Conservation (phyloP, 345 rosid genomes). For the Bretschneidera sinensis region DNA sequence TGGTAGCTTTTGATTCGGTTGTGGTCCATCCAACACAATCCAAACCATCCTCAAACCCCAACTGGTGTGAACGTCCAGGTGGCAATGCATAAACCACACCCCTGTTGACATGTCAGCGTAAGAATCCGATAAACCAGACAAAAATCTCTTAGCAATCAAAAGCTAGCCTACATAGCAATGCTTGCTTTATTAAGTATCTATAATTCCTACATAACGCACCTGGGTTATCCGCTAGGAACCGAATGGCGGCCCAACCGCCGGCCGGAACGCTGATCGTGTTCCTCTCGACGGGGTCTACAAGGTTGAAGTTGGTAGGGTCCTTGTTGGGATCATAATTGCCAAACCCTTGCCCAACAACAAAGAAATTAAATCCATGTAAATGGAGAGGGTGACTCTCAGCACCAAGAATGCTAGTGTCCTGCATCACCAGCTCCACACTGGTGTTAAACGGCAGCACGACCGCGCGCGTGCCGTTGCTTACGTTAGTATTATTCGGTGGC, state of each 20-base stretch:
- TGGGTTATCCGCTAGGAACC: slow-evolving; percentile 33
- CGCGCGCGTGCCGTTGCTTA: slow-evolving; percentile 22
- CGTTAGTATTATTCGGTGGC: slow-evolving; percentile 32
- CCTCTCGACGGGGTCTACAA: slow-evolving; percentile 34
- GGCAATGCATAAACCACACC: slow-evolving; percentile 39
- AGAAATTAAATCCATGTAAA: slow-evolving; percentile 36
- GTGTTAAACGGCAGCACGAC: slow-evolving; percentile 30
- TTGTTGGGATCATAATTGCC: slow-evolving; percentile 31
- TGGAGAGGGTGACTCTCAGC: slow-evolving; percentile 41
- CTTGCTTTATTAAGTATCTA: no score
- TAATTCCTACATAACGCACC: background rate
- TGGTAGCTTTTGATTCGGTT: slow-evolving; percentile 29
- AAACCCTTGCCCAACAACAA: slow-evolving; percentile 30
- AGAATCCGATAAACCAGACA: no score
- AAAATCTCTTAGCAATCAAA: background rate
- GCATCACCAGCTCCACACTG: slow-evolving; percentile 37
- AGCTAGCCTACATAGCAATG: no score
- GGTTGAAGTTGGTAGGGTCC: slow-evolving; percentile 31
- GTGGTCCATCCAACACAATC: slow-evolving; percentile 33
- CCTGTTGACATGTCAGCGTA: slow-evolving; percentile 17
- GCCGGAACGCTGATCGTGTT: slow-evolving; percentile 30
- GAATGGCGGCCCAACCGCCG: slow-evolving; percentile 33
- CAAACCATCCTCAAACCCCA: slow-evolving; percentile 39
- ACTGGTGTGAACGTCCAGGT: slow-evolving; percentile 31
- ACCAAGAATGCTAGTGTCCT: slow-evolving; percentile 33